Evolutionary conservation across 2,329 filamentous ascomycete genomes (phyloP).

Genomic region (Neophaeococcomyces aloes): DNA sequence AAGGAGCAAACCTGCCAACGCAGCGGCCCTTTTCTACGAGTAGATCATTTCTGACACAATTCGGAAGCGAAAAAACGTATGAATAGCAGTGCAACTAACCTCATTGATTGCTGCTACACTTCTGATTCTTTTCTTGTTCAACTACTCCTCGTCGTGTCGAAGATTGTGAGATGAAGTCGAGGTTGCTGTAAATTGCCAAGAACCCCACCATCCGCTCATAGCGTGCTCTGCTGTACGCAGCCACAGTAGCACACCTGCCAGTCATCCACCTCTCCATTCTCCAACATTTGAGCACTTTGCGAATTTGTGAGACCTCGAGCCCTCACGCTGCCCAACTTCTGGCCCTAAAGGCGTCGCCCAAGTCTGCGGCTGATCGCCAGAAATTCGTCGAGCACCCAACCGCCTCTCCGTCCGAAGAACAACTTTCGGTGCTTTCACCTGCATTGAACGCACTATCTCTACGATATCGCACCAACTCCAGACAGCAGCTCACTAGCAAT

Average conservation of each 20-base stretch:
- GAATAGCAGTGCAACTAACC: background rate
- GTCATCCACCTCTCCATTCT: background rate
- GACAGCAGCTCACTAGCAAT: background rate
- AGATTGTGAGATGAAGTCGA: conserved; percentile 10
- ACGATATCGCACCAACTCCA: background rate
- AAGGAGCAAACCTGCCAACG: no score
- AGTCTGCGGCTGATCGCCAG: conserved; percentile 5
- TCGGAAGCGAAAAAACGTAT: background rate
- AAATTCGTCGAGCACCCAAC: conserved; percentile 3
- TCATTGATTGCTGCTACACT: background rate
- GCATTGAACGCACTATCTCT: background rate
- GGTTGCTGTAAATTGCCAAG: conserved; percentile 17
- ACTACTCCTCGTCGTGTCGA: background rate
- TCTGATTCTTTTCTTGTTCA: background rate
- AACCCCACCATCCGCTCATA: conserved; percentile 18
- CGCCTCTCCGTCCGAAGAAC: background rate
- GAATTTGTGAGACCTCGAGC: conserved; percentile 3
- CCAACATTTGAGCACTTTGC: background rate
- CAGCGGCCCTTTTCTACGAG: background rate
- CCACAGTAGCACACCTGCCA: background rate
- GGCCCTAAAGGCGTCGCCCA: background rate
- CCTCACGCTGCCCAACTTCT: conserved; percentile 1
- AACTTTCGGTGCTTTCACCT: background rate
- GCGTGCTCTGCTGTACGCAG: conserved; percentile 18
- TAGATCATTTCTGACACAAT: background rate